Base-by-base conservation (phyloP, 306 rosid species). In the Lathyrus tuberosus region DNA sequence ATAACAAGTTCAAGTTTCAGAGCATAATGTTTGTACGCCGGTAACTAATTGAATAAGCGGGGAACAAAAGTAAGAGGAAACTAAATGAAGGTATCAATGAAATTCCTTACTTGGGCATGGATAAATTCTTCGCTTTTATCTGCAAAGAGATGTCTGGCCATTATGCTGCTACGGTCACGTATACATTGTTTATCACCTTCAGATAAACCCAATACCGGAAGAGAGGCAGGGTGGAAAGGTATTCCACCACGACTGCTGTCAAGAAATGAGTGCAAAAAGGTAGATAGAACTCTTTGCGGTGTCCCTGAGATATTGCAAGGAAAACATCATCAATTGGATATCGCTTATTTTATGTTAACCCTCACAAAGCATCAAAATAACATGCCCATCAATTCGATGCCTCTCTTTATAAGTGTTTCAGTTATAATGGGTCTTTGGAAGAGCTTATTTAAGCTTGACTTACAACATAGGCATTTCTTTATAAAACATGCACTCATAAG, bases 91-190 rank as follows among this genome's bases (percentile, higher is more conserved):
- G 52, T 20, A 49, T 18, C 40, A 35, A 41, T 53, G 35, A 68
- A 76, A 47, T 77, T 68, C 31, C 84, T 70, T 78, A 94, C 99
- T 94, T 95, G 99, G 8, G 89, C 89, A 80, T 87, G 79, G 41
- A 95, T 91, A 74, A 91, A 95, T 65, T 91, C 97, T 79, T 95
- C 97, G 15, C 86, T 89, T 79, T 83, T 89, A 81, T 91, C 96
- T 9, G 97, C 99, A 85, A 95, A 95, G 62, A 95, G 83, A 78
- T 95, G 99, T 13, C 99, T 81, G n/a, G 99, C 97, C 99, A 95
- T 95, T 77, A 95, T 89, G 88, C 97, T 89, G 79, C 95, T 89
- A 37, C 97, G 99, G 75, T 95, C 87, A 4, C 89, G 92, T 73
- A 95, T 95, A 80, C 99, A 95, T 65, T 84, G 91, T 80, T 95